Evolutionary conservation across 2,329 filamentous ascomycete genomes (phyloP), one percentile per base, ranked within the genome.

Genomic region (Didymella pinodella): DNA sequence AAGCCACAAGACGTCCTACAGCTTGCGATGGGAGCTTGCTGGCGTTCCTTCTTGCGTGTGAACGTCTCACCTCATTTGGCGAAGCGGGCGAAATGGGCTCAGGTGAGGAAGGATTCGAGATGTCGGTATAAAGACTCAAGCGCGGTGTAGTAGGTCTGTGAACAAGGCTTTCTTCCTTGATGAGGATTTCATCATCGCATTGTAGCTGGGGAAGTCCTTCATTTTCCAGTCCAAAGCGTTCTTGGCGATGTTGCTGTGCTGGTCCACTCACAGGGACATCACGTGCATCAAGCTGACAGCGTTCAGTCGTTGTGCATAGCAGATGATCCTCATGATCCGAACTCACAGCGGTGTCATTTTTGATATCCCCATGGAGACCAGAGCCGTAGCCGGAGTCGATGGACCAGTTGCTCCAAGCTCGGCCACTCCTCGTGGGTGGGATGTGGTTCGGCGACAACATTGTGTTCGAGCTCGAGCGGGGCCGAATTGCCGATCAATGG

Each of bases 351-450:
- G 41, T 22, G 48, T 34, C 4, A 64, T 66, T 7, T 7, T 52
- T 52, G 7, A 14, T 14, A 22, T 60, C 57, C 26, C 69, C 67
- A 22, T 68, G 47, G 7, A 59, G 59, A 29, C 62, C 66, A 5
- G 71, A 67, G 16, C 57, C 68, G 62, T 76, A 76, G 7, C 74
- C 72, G n/a, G 73, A 76, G 54, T 76, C 73, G 26, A 72, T 57
- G 20, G 67, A 71, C 67, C 69, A 73, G 32, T 72, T 72, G 46
- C 72, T 74, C 18, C 70, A 61, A 8, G 71, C 67, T 34, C 61
- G 66, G 34, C 25, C 47, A 12, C 44, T 22, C 20, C 29, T 52
- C 49, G 70, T 74, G 12, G 61, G 51, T n/a, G 56, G 18, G 44
- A 63, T 52, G 41, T 63, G 64, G 48, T 65, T 60, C 5, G 64